Evolutionary conservation across 2,329 filamentous ascomycete species (phyloP).

Genomic region (Cladosporium halotolerans): DNA sequence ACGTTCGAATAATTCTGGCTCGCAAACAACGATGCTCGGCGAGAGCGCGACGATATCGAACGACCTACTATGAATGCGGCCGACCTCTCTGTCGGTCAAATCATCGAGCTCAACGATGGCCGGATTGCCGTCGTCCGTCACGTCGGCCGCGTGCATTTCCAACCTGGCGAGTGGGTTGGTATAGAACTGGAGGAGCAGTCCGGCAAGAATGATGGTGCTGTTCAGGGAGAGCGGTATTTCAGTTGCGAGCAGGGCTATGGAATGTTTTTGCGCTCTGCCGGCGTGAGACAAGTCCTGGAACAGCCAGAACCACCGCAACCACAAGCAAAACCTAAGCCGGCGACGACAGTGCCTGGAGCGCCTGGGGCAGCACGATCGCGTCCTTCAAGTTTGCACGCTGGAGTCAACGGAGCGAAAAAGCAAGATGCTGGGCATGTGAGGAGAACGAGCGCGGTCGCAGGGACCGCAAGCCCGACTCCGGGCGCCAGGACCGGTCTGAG

Average conservation of each 20-base stretch:
- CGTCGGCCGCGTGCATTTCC: constrained; percentile 72
- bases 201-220: constrained; percentile 91
- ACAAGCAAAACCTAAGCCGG: neutral
- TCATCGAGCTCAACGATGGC: constrained; percentile 71
- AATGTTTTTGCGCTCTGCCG: constrained; percentile 79
- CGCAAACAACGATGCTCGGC: neutral
- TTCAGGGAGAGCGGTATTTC: constrained; percentile 84
- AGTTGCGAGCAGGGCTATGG: constrained; percentile 64
- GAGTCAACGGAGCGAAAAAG: constrained; percentile 23
- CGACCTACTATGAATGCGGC: constrained; percentile 25
- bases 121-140: constrained; percentile 74
- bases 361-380: constrained; percentile 33
- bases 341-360: constrained; percentile 16
- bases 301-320: constrained; percentile 18
- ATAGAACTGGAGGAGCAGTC: constrained; percentile 75
- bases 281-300: constrained; percentile 50
- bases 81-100: constrained; percentile 54
- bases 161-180: constrained; percentile 79
- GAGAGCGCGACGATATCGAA: neutral
- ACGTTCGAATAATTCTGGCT: neutral
- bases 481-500: constrained; percentile 51
- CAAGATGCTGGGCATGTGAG: constrained; percentile 22
- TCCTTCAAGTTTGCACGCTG: constrained; percentile 34
- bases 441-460: constrained; percentile 47
- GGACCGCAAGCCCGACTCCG: constrained; percentile 59